phyloP scores from a whole-genome alignment of 352 stramenopile species.

The Ophiocytium majus region DNA sequence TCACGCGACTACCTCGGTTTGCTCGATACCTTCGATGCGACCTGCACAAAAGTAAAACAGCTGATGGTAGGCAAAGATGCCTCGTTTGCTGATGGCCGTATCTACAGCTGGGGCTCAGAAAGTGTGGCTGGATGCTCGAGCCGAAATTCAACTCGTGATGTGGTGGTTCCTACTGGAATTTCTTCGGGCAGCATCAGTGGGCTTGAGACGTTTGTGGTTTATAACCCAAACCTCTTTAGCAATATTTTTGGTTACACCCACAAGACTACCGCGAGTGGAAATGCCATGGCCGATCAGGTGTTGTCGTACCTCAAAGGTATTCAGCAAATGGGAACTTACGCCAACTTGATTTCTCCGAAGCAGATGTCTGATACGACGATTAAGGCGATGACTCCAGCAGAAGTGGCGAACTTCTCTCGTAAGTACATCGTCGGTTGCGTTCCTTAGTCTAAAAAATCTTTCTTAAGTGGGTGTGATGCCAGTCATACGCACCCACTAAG shows the following conservation, averaged over 20 bases:
- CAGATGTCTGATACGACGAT: not conserved
- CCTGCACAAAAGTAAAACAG: constrained; percentile 10
- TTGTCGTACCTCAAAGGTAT: constrained; percentile 7
- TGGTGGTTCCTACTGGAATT: too few species aligned
- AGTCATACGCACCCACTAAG: too few species aligned
- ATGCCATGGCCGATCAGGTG: not conserved
- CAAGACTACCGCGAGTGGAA: not conserved
- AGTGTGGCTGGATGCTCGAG: not conserved
- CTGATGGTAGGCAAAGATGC: not conserved
- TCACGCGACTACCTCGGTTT: not conserved
- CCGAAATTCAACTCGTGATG: not conserved
- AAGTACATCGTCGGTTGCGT: constrained; percentile 13
- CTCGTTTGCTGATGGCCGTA: constrained; percentile 14
- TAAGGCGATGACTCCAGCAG: not conserved
- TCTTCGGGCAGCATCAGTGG: too few species aligned
- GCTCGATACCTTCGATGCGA: not conserved
- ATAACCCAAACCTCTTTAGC: not conserved
- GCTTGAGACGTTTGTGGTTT: not conserved
- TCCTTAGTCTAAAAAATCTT: too few species aligned
- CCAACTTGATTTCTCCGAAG: not conserved
- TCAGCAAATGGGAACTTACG: too few species aligned
- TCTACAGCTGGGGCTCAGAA: not conserved
- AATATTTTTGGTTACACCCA: not conserved
- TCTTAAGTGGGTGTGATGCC: too few species aligned
- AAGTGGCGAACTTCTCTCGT: not conserved